Evolutionary conservation across 2,329 filamentous ascomycete genomes (phyloP).

Genomic region (Ceratocystis variospora): DNA sequence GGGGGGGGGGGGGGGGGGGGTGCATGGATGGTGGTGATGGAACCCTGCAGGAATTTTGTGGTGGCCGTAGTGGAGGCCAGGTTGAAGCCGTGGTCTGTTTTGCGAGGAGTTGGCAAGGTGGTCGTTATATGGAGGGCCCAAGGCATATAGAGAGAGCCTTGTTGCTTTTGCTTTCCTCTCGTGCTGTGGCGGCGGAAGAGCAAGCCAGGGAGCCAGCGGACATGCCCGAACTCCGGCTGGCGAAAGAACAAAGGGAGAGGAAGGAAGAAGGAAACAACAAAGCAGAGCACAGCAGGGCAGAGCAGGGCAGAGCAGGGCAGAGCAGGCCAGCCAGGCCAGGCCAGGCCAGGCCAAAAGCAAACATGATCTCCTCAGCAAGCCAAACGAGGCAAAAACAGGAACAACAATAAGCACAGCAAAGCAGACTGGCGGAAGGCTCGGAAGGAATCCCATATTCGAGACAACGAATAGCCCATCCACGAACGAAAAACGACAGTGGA

Average conservation of each 20-base stretch:
- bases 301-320: too few species aligned
- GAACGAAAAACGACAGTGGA: neutral
- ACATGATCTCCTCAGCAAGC: too few species aligned
- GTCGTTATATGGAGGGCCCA: neutral
- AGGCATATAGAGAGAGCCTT: neutral
- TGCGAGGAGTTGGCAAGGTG: neutral
- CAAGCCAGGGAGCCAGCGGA: too few species aligned
- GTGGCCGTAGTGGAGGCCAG: neutral
- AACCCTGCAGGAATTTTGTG: neutral
- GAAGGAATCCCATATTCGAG: neutral
- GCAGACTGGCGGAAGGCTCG: neutral
- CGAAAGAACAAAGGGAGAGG: too few species aligned
- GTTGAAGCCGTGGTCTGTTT: neutral
- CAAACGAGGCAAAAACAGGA: neutral
- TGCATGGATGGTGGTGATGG: neutral
- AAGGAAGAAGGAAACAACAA: too few species aligned
- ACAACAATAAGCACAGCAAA: neutral
- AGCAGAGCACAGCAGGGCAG: too few species aligned
- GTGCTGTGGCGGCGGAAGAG: too few species aligned
- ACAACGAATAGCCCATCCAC: neutral
- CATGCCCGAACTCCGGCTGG: too few species aligned
- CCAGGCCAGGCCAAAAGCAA: too few species aligned
- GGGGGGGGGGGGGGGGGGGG: neutral
- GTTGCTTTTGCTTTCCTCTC: too few species aligned
- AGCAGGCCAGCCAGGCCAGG: too few species aligned